phyloP scores from a whole-genome alignment of 495 filamentous ascomycete genomes.

The Bacidia gigantensis region DNA sequence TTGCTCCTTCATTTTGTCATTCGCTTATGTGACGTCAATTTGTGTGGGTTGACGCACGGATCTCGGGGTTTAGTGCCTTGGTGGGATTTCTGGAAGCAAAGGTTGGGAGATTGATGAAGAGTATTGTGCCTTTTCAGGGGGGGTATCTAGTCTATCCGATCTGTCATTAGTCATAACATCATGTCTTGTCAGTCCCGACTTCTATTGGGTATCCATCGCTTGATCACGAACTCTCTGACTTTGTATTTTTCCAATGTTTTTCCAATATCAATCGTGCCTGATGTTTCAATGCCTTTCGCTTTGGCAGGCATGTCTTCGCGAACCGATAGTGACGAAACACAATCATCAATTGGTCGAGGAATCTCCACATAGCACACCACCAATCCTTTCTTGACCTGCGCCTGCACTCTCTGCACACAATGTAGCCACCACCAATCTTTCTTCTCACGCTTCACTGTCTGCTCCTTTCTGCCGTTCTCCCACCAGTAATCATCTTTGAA shows the following conservation, averaged over 20 bases:
- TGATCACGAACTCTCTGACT: constrained; percentile 68
- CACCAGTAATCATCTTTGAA: constrained; percentile 68
- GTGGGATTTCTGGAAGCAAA: background rate
- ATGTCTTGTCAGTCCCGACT: constrained; percentile 42
- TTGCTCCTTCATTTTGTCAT: background rate
- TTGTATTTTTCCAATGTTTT: constrained; percentile 54
- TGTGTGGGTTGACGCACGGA: background rate
- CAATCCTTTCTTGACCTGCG: constrained; percentile 75
- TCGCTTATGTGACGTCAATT: background rate
- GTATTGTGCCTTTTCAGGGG: background rate
- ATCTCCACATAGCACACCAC: constrained; percentile 85
- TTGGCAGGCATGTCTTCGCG: background rate
- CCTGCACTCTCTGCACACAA: constrained; percentile 80
- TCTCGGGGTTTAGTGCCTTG: background rate
- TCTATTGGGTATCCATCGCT: constrained; percentile 73
- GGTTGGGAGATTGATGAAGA: background rate
- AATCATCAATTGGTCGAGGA: constrained; percentile 46
- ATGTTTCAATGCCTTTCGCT: constrained; percentile 21
- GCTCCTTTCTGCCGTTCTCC: constrained; percentile 33
- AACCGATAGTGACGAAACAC: constrained; percentile 1
- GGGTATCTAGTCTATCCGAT: background rate
- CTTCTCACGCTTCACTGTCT: constrained; percentile 33
- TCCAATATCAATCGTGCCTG: constrained; percentile 40
- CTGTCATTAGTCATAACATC: background rate
- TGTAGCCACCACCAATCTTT: constrained; percentile 86